Conservation (phyloP, 768 basidiomycete genomes). For the Kondoa malvinella region DNA sequence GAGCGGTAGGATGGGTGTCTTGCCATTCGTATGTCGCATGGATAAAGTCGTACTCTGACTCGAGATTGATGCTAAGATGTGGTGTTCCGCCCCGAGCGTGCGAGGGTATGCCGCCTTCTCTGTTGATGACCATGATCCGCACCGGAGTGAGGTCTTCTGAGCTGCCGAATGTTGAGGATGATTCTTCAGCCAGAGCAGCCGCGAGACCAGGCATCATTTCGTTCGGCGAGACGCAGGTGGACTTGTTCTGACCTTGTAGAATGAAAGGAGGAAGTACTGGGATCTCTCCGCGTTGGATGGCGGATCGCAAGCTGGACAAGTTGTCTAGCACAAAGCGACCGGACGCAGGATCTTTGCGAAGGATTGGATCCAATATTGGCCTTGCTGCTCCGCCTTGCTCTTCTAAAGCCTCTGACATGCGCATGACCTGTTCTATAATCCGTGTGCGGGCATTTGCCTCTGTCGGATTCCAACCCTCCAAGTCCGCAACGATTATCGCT, state of each 20-base stretch:
- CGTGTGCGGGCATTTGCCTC: slow-evolving; percentile 33
- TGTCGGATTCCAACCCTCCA: slow-evolving; percentile 45
- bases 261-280: slow-evolving; percentile 89
- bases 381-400: slow-evolving; percentile 69
- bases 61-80: slow-evolving; percentile 85
- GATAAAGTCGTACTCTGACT: slow-evolving; percentile 71
- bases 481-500: slow-evolving; percentile 84
- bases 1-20: slow-evolving; percentile 59
- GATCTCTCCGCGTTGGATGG: slow-evolving; percentile 82
- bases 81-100: slow-evolving; percentile 89
- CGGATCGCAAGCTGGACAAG: slow-evolving; percentile 66
- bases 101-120: slow-evolving; percentile 89
- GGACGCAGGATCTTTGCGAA: slow-evolving; percentile 34
- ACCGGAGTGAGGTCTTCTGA: slow-evolving; percentile 65
- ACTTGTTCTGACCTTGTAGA: slow-evolving; percentile 73
- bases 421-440: slow-evolving; percentile 59
- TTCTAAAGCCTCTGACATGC: slow-evolving; percentile 64
- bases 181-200: slow-evolving; percentile 49
- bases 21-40: slow-evolving; percentile 75
- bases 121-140: slow-evolving; percentile 91
- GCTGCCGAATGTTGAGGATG: slow-evolving; percentile 27
- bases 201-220: slow-evolving; percentile 74
- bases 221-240: slow-evolving; percentile 68
- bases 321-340: slow-evolving; percentile 28
- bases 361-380: slow-evolving; percentile 71